Evolutionary conservation across 148 eudicot genomes (phyloP), one percentile per base, ranked within the genome.

Genomic region (Diospyros lotus): DNA sequence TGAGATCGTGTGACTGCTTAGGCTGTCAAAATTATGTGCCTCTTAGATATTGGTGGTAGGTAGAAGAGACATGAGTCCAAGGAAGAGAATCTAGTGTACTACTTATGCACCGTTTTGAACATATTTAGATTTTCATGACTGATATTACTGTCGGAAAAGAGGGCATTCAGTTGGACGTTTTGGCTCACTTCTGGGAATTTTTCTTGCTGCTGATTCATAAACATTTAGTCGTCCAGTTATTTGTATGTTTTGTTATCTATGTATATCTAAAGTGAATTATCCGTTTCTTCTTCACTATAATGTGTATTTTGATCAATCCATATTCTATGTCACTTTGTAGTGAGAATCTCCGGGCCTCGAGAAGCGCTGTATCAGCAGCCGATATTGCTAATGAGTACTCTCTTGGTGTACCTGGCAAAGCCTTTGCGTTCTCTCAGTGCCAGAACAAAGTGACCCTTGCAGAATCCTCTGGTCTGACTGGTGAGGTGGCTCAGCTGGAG

Each of bases 331-430:
- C 42, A 64, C 44, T 76, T 54, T 64, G 55, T 86, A 93, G 98
- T 54, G 97, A 93, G 61, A 93, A 93, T 82, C 84, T 93, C 54
- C 84, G 98, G 55, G 81, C 93, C 76, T 88, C 98, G 64, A 91
- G 97, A 81, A 91, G 88, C 44, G 89, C 87, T 28, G 77, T 91
- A 53, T 91, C 97, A 70, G 90, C 81, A 48, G 98, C 98, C 1
- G 98, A 93, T 81, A 75, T 93, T 9, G 73, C 90, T n/a, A 86
- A 84, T 56, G 98, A 91, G 80, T 87, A 81, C 73, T 87, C 93
- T 38, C 89, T 89, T 18, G 98, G 98, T 17, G 75, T 80, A 44
- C 80, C 94, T 15, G 98, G 94, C 18, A 86, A 94, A 77, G 82
- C 86, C 44, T 94, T 94, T 78, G 72, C 85, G 9, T 94, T 94